A percentile compares a stretch with the other conserved stretches of the same genome.
phyloP scores from a whole-genome alignment of 2,329 filamentous ascomycete genomes.

The Dothistroma septosporum region DNA sequence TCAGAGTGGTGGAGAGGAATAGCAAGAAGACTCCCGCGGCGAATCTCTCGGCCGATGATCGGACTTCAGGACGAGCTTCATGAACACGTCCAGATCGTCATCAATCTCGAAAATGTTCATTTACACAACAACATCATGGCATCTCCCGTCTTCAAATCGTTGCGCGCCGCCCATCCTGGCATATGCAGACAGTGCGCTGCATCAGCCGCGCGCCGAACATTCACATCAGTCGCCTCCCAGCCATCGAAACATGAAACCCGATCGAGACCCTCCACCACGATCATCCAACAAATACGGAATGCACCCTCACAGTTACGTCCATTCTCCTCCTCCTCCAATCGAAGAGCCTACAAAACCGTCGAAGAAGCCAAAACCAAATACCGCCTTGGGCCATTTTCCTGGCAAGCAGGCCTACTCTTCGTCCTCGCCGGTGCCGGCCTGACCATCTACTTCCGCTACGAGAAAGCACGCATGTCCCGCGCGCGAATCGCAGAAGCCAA shows the following conservation, averaged over 20 bases:
- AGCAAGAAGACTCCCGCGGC: background rate
- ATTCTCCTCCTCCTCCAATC: conserved; percentile 25
- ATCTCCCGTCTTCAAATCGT: conserved; percentile 7
- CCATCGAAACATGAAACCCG: conserved; percentile 25
- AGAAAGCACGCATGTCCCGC: conserved; percentile 86
- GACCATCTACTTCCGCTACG: conserved; percentile 85
- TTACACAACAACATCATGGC: conserved; percentile 15
- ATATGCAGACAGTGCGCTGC: conserved; percentile 28
- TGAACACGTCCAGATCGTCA: background rate
- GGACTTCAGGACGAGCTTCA: background rate
- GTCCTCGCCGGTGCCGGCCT: conserved; percentile 71
- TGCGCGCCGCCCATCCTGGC: conserved; percentile 19
- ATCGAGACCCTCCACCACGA: conserved; percentile 19
- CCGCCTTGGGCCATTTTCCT: conserved; percentile 71
- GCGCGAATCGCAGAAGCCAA: conserved; percentile 84
- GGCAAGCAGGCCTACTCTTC: conserved; percentile 84
- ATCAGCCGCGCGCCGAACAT: conserved; percentile 15
- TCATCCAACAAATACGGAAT: background rate
- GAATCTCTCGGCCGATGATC: background rate
- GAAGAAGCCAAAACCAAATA: conserved; percentile 45
- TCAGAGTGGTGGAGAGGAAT: background rate
- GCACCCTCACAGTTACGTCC: conserved; percentile 11
- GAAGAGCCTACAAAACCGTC: conserved; percentile 38
- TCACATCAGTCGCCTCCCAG: conserved; percentile 17
- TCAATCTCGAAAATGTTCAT: background rate